phyloP scores from a whole-genome alignment of 768 basidiomycete species.

The Boletellus sp. region DNA sequence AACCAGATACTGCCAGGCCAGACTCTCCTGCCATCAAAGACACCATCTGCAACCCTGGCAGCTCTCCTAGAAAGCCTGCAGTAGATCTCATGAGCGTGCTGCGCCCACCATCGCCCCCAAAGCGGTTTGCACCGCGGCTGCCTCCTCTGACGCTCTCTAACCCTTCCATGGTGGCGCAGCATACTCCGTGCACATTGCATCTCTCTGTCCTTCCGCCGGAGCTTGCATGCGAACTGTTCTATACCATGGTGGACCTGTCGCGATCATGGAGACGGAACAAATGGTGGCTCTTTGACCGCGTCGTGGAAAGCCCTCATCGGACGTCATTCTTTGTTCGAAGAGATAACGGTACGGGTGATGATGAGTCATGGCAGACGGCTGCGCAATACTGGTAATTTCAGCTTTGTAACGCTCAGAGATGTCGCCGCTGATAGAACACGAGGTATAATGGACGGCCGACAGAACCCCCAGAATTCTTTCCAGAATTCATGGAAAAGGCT shows the following conservation, averaged over 20 bases:
- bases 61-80: constrained; percentile 29
- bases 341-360: constrained; percentile 40
- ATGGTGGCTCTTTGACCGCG: constrained; percentile 81
- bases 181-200: constrained; percentile 77
- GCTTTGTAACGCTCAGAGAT: not conserved
- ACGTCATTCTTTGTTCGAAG: constrained; percentile 71
- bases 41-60: constrained; percentile 8
- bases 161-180: constrained; percentile 58
- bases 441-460: constrained; percentile 81
- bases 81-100: constrained; percentile 56
- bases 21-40: constrained; percentile 14
- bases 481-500: constrained; percentile 72
- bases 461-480: constrained; percentile 54
- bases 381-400: constrained; percentile 66
- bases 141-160: constrained; percentile 62
- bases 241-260: constrained; percentile 63
- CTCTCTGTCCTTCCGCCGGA: constrained; percentile 65
- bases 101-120: constrained; percentile 43
- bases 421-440: constrained; percentile 7
- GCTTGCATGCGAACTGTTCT: constrained; percentile 71
- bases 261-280: constrained; percentile 65
- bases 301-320: constrained; percentile 83
- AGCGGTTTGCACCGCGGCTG: constrained; percentile 34
- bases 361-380: constrained; percentile 62
- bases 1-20: not conserved